A percentile compares a stretch with the other conserved stretches of the same genome.
Conservation (phyloP, 1,284 basidiomycete species). For the Rhodofomes roseus region DNA sequence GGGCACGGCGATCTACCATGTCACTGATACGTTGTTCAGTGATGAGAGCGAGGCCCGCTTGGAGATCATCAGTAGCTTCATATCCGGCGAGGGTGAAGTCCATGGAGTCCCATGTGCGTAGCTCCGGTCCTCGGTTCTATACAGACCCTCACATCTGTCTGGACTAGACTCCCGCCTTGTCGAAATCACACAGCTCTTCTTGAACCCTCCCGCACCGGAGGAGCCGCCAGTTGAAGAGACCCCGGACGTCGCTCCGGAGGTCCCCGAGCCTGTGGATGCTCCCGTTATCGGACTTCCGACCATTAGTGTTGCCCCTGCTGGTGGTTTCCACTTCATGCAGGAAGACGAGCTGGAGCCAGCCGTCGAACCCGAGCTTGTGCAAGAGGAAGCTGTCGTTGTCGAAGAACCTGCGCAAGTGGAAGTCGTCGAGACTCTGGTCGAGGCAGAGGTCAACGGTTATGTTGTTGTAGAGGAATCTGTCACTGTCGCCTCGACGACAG, state of each 20-base stretch:
- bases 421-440: slow-evolving; percentile 20
- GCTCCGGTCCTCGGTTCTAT: no score
- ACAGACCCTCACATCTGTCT: neutral
- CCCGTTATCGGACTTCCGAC: slow-evolving; percentile 34
- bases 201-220: slow-evolving; percentile 40
- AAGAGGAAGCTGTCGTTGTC: slow-evolving; percentile 13
- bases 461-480: slow-evolving; percentile 23
- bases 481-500: slow-evolving; percentile 21
- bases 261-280: slow-evolving; percentile 23
- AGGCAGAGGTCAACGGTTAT: slow-evolving; percentile 22
- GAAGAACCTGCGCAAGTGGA: slow-evolving; percentile 24
- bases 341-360: slow-evolving; percentile 60
- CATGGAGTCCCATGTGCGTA: slow-evolving; percentile 58
- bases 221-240: slow-evolving; percentile 11
- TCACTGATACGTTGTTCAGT: slow-evolving; percentile 50
- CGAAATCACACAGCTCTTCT: slow-evolving; percentile 49
- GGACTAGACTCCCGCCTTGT: slow-evolving; percentile 52
- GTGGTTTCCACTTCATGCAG: slow-evolving; percentile 72
- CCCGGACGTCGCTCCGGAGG: slow-evolving; percentile 5
- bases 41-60: slow-evolving; percentile 48
- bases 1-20: slow-evolving; percentile 47
- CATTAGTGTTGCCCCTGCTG: slow-evolving; percentile 23
- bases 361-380: slow-evolving; percentile 20
- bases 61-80: slow-evolving; percentile 47
- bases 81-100: slow-evolving; percentile 53